phyloP scores from a whole-genome alignment of 352 stramenopile species.

The Phytophthora palmivora region DNA sequence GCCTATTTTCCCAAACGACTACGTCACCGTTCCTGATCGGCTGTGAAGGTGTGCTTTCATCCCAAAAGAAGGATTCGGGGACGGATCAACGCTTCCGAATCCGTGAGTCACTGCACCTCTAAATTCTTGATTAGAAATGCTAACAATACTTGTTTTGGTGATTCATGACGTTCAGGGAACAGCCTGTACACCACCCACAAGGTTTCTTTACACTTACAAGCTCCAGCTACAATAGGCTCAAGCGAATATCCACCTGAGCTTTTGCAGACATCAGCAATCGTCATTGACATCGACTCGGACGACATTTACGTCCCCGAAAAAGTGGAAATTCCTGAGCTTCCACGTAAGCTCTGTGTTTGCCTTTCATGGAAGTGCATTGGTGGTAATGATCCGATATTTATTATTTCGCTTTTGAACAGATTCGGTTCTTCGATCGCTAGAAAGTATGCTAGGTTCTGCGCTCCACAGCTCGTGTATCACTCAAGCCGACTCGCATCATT shows the following conservation, averaged over 20 bases:
- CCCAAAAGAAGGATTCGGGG: slow-evolving; percentile 56
- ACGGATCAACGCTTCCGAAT: slow-evolving; percentile 69
- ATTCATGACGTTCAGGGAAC: slow-evolving; percentile 47
- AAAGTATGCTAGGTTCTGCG: slow-evolving; percentile 50
- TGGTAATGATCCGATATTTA: slow-evolving; percentile 5
- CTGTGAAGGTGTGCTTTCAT: slow-evolving; percentile 51
- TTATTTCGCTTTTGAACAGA: slow-evolving; percentile 39
- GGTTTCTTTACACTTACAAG: slow-evolving; percentile 48
- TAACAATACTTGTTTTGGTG: slow-evolving; percentile 2
- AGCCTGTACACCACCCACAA: slow-evolving; percentile 77
- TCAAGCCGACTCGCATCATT: slow-evolving; percentile 60
- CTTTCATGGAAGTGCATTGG: background rate
- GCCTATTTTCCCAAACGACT: slow-evolving; percentile 40
- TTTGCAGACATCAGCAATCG: slow-evolving; percentile 51
- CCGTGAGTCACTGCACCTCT: slow-evolving; percentile 39
- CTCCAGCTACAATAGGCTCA: slow-evolving; percentile 10
- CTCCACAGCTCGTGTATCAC: slow-evolving; percentile 45
- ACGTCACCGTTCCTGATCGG: slow-evolving; percentile 58
- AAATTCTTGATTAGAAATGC: background rate
- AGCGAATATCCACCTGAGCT: slow-evolving; percentile 51
- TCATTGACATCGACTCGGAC: slow-evolving; percentile 77
- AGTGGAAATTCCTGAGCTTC: slow-evolving; percentile 70
- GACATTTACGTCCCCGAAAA: slow-evolving; percentile 74
- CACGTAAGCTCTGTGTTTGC: slow-evolving; percentile 45
- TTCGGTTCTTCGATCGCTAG: slow-evolving; percentile 56